Percentiles rank a stretch among this genome's conserved stretches.
Evolutionary conservation across 192 early-diverging fungal genomes (phyloP).

Genomic region (Phlyctochytrium arcticum): DNA sequence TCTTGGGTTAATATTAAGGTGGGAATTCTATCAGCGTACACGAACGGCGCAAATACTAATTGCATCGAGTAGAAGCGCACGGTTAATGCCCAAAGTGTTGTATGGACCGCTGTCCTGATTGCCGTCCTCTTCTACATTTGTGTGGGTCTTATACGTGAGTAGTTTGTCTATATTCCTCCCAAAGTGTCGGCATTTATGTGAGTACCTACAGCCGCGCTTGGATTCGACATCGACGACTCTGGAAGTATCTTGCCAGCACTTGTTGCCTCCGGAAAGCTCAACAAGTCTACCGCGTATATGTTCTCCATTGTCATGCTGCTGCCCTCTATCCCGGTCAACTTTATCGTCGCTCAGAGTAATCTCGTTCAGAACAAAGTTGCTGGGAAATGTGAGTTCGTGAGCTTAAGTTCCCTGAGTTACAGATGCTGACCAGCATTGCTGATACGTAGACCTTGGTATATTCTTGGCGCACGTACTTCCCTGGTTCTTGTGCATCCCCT

Average conservation of each 20-base stretch:
- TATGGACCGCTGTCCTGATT: constrained; percentile 40
- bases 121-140: constrained; percentile 36
- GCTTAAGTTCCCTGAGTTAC: background rate
- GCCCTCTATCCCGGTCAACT: constrained; percentile 46
- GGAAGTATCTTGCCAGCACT: constrained; percentile 32
- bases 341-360: constrained; percentile 44
- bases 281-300: constrained; percentile 37
- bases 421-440: no score
- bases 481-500: constrained; percentile 41
- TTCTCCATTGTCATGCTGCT: constrained; percentile 51
- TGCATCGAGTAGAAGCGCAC: constrained; percentile 26
- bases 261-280: constrained; percentile 23
- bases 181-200: background rate
- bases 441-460: constrained; percentile 12
- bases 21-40: background rate
- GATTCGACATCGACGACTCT: constrained; percentile 30
- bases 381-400: constrained; percentile 10
- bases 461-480: constrained; percentile 43
- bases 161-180: background rate
- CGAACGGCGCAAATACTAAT: background rate
- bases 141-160: constrained; percentile 40
- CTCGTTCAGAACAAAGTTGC: constrained; percentile 44
- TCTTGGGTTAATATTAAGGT: constrained; percentile 60
- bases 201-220: constrained; percentile 19
- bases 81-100: constrained; percentile 46